Evolutionary conservation across 2,329 filamentous ascomycete genomes (phyloP).

Genomic region (Trichoderma simmonsii): DNA sequence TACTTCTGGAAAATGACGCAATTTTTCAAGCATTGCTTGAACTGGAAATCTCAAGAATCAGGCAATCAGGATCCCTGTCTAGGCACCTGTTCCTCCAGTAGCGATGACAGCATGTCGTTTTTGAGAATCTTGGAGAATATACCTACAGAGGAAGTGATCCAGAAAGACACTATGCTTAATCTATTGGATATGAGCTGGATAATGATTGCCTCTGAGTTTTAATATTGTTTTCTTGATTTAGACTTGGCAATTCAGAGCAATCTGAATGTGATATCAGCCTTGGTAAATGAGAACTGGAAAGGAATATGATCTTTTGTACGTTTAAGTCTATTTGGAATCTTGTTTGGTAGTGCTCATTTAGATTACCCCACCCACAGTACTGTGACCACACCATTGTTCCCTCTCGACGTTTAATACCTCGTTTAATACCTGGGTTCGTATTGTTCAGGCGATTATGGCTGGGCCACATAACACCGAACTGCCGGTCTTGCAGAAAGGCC

Average conservation of each 20-base stretch:
- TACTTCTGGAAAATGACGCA: slow-evolving; percentile 3
- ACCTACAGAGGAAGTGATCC: background rate
- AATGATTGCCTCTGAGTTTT: background rate
- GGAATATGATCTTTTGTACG: background rate
- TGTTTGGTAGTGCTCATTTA: background rate
- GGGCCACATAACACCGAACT: too few relatives aligned
- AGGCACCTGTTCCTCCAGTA: background rate
- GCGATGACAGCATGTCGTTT: background rate
- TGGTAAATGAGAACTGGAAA: background rate
- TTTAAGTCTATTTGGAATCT: background rate
- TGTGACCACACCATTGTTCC: background rate
- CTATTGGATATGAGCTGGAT: background rate
- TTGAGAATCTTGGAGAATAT: background rate
- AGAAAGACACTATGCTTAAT: background rate
- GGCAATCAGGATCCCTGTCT: background rate
- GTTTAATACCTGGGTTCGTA: background rate
- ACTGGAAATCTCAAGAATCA: background rate
- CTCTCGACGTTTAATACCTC: background rate
- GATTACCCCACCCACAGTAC: background rate
- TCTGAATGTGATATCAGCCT: background rate
- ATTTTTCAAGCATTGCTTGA: background rate
- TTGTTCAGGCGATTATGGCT: too few relatives aligned
- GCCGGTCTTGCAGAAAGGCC: background rate
- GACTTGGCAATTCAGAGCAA: background rate
- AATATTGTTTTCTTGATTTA: background rate